A percentile compares a stretch with the other conserved stretches of the same genome.
Conservation (phyloP, 2,329 filamentous ascomycete genomes). For the Lachnellula suecica region DNA sequence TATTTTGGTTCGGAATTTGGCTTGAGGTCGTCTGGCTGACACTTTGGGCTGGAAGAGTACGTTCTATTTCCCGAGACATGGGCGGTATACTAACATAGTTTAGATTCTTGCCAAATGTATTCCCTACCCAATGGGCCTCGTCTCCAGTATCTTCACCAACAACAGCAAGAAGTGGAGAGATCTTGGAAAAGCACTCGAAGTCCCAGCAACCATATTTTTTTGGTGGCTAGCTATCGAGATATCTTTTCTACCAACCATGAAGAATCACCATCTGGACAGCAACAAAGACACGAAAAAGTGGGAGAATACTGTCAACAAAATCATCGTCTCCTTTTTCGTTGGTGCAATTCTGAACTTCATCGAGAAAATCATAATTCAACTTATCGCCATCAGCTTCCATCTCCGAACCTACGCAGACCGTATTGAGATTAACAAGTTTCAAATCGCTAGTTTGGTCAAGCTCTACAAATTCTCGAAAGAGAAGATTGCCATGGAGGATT, state of each 20-base stretch:
- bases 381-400: conserved; percentile 93
- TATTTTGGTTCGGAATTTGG: conserved; percentile 95
- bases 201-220: conserved; percentile 83
- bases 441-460: conserved; percentile 69
- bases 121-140: conserved; percentile 58
- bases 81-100: conserved; percentile 9
- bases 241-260: conserved; percentile 82
- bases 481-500: conserved; percentile 69
- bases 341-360: conserved; percentile 76
- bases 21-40: conserved; percentile 91
- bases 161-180: conserved; percentile 93
- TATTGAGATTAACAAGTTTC: conserved; percentile 90
- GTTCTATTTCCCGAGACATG: conserved; percentile 24
- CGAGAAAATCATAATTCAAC: conserved; percentile 92
- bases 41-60: conserved; percentile 71
- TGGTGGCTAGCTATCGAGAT: conserved; percentile 88
- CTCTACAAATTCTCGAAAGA: conserved; percentile 63
- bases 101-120: conserved; percentile 63
- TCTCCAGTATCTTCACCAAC: conserved; percentile 76
- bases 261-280: conserved; percentile 52
- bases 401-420: conserved; percentile 85
- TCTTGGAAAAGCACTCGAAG: conserved; percentile 79
- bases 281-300: conserved; percentile 56
- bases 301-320: conserved; percentile 79
- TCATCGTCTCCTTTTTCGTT: conserved; percentile 83